These are phyloP conservation scores for Plasmopara viticola DNA, from an alignment of 352 stramenopile genomes.

Conservation along the genomic window DNA sequence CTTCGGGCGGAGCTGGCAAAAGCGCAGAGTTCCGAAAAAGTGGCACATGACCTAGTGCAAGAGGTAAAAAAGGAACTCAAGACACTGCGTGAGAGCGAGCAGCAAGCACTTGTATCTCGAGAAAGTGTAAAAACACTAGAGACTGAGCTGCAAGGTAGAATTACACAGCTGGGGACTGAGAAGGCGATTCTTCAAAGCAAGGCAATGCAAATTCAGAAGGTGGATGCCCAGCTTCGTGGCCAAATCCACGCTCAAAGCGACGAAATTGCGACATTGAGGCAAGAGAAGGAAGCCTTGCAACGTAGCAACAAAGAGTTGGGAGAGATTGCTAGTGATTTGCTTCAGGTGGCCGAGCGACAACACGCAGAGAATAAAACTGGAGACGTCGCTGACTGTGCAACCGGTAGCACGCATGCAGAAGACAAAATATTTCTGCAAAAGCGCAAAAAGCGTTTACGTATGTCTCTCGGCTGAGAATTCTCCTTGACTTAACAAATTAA, in stretches of 20 bases:
- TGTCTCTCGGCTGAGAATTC: conserved; percentile 29
- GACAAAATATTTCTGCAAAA: conserved; percentile 32
- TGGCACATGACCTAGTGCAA: conserved; percentile 30
- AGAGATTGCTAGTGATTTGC: conserved; percentile 54
- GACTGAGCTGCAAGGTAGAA: conserved; percentile 24
- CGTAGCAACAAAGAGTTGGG: conserved; percentile 49
- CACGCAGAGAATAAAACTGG: conserved; percentile 34
- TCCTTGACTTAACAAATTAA: conserved; percentile 4
- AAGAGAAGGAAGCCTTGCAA: conserved; percentile 31
- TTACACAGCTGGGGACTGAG: conserved; percentile 52
- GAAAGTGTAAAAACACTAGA: conserved; percentile 24
- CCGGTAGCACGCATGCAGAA: conserved; percentile 15
- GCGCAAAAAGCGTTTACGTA: conserved; percentile 36
- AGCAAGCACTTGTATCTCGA: conserved; percentile 16
- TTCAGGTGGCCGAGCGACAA: conserved; percentile 61
- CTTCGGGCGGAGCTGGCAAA: conserved; percentile 32
- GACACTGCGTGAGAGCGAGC: conserved; percentile 23
- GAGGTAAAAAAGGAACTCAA: conserved; percentile 24
- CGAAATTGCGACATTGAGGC: conserved; percentile 27
- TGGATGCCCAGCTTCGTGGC: conserved; percentile 46
- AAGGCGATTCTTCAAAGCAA: conserved; percentile 62
- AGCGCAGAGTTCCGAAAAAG: conserved; percentile 20
- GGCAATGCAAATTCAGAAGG: conserved; percentile 52
- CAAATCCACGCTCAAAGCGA: conserved; percentile 39
- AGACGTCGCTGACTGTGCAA: conserved; percentile 5